phyloP scores from a whole-genome alignment of 2,329 filamentous ascomycete species.

The Calonectria hawksworthii region DNA sequence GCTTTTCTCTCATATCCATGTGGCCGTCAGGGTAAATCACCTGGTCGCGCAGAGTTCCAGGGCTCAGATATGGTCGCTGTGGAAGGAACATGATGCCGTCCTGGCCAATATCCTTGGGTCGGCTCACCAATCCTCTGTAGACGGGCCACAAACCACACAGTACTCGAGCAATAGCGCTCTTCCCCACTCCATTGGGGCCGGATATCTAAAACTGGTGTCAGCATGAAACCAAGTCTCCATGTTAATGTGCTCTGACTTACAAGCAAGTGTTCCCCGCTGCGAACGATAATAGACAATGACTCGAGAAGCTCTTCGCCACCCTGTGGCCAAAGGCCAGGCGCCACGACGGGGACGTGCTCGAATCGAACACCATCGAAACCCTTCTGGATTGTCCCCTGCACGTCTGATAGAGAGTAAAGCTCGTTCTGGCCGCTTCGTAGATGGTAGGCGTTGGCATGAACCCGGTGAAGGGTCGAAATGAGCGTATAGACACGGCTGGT shows the following conservation, averaged over 20 bases:
- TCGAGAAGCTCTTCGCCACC: conserved; percentile 94
- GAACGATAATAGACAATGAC: conserved; percentile 89
- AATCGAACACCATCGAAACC: conserved; percentile 95
- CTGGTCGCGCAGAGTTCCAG: conserved; percentile 94
- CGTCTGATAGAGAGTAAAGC: conserved; percentile 89
- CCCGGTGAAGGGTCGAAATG: conserved; percentile 93
- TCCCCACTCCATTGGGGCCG: conserved; percentile 94
- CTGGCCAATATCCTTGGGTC: conserved; percentile 82
- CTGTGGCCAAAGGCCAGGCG: conserved; percentile 87
- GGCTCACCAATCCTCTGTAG: conserved; percentile 91
- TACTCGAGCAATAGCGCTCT: conserved; percentile 88
- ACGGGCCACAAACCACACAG: conserved; percentile 96
- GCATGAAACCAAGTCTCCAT: not conserved
- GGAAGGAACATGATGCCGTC: conserved; percentile 99
- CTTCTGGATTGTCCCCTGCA: conserved; percentile 93
- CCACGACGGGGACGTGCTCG: conserved; percentile 93
- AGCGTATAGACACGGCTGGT: conserved; percentile 96
- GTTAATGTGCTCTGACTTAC: conserved; percentile 52
- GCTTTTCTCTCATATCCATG: conserved; percentile 89
- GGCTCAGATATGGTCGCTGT: conserved; percentile 91
- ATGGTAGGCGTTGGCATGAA: conserved; percentile 91
- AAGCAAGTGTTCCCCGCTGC: conserved; percentile 90
- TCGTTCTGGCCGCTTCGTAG: conserved; percentile 77
- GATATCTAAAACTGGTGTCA: conserved; percentile 72
- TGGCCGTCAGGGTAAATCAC: conserved; percentile 98